These are phyloP conservation scores for Salvia rosmarinus DNA, from an alignment of 257 asterid genomes.

Conservation along the genomic window DNA sequence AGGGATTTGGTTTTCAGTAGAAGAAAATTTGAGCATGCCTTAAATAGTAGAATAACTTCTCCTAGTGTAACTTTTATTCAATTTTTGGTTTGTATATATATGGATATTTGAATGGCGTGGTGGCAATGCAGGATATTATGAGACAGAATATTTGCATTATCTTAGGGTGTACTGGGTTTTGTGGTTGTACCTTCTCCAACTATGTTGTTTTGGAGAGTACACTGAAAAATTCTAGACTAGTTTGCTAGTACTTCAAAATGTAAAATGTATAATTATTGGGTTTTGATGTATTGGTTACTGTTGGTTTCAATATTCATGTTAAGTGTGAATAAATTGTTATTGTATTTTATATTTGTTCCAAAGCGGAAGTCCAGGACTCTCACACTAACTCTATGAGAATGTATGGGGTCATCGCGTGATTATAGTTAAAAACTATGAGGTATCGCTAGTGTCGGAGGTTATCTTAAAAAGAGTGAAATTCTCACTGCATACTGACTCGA, in stretches of 20 bases:
- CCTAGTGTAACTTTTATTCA: background rate
- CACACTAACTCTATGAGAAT: too few species aligned
- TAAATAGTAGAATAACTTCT: slow-evolving; percentile 17
- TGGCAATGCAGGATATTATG: slow-evolving; percentile 30
- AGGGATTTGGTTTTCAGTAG: slow-evolving; percentile 25
- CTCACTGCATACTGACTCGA: too few species aligned
- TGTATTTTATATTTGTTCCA: too few species aligned
- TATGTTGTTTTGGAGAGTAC: background rate
- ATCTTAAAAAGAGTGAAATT: too few species aligned
- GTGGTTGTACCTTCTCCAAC: slow-evolving; percentile 1
- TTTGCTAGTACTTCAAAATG: background rate
- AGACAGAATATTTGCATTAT: slow-evolving; percentile 42
- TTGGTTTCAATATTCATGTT: too few species aligned
- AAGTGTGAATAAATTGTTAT: too few species aligned
- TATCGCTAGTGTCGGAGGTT: too few species aligned
- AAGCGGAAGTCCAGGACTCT: too few species aligned
- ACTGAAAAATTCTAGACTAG: background rate
- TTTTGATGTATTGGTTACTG: too few species aligned
- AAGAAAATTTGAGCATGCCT: slow-evolving; percentile 35
- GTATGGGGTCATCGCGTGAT: too few species aligned
- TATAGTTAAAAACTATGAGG: too few species aligned
- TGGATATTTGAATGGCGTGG: slow-evolving; percentile 9
- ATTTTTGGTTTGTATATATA: background rate
- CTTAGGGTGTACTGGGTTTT: slow-evolving; percentile 25
- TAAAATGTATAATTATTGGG: too few species aligned